These are phyloP conservation scores for Macrophomina pseudophaseolina DNA, from an alignment of 2,329 filamentous ascomycete genomes.

Conservation along the genomic window DNA sequence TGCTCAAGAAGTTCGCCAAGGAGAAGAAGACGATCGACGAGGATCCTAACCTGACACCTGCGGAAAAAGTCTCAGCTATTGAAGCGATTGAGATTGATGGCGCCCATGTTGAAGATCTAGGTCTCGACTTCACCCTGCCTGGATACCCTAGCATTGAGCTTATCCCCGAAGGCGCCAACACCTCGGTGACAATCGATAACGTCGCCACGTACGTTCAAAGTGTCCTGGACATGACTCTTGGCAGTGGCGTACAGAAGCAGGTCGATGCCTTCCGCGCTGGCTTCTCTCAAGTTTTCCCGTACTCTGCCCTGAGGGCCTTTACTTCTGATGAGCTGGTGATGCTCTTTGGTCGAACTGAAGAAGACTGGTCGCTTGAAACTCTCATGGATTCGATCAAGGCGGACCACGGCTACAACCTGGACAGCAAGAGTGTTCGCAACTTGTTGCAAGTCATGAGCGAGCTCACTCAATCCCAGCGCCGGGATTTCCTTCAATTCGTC, in stretches of 20 bases:
- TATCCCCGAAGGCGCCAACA: conserved; percentile 73
- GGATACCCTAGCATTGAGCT: conserved; percentile 89
- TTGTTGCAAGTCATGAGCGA: conserved; percentile 94
- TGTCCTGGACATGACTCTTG: conserved; percentile 89
- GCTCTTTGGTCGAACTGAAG: conserved; percentile 88
- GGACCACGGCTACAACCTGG: conserved; percentile 98
- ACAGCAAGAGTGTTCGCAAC: conserved; percentile 94
- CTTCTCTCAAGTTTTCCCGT: conserved; percentile 96
- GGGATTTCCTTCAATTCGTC: conserved; percentile 96
- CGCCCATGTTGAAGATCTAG: conserved; percentile 81
- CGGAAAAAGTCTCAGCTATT: conserved; percentile 73
- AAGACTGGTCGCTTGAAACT: conserved; percentile 97
- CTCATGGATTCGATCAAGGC: conserved; percentile 98
- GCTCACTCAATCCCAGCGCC: conserved; percentile 72
- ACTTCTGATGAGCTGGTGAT: conserved; percentile 94
- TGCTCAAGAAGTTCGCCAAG: conserved; percentile 83
- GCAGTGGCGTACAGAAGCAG: conserved; percentile 84
- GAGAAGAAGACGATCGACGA: conserved; percentile 84
- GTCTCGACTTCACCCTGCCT: conserved; percentile 92
- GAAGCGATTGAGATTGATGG: conserved; percentile 75
- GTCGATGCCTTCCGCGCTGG: conserved; percentile 88
- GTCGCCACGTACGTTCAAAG: conserved; percentile 87
- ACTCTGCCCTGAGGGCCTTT: conserved; percentile 88
- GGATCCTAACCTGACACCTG: conserved; percentile 66
- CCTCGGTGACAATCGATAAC: conserved; percentile 83